phyloP scores from a whole-genome alignment of 225 moss, liverwort and hornwort species.

The Physcomitrellopsis africana region DNA sequence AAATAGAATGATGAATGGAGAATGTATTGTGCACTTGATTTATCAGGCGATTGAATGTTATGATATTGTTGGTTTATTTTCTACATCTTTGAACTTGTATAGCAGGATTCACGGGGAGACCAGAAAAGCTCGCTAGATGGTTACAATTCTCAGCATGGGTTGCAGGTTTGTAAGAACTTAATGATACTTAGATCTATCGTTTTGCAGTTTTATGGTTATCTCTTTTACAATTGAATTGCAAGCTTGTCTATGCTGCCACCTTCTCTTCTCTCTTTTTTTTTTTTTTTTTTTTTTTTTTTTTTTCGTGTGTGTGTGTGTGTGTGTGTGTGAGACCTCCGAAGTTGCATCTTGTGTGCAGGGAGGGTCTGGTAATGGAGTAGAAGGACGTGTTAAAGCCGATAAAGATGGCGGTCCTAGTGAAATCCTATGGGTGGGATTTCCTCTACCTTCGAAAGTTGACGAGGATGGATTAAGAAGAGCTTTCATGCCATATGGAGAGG shows the following conservation, averaged over 20 bases:
- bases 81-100: conserved; percentile 12
- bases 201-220: conserved; percentile 9
- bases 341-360: conserved; percentile 38
- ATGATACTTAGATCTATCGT: background rate
- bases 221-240: background rate
- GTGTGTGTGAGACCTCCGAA: conserved; percentile 15
- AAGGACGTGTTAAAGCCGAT: conserved; percentile 66
- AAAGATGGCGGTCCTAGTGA: conserved; percentile 97
- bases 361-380: conserved; percentile 40
- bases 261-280: background rate
- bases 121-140: conserved; percentile 50
- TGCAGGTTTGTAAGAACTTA: conserved; percentile 42
- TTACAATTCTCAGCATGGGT: conserved; percentile 51
- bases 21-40: background rate
- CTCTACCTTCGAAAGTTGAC: conserved; percentile 91
- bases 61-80: conserved; percentile 24
- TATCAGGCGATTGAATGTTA: background rate
- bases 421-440: conserved; percentile 97
- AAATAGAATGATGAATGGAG: background rate
- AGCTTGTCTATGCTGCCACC: background rate
- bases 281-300: conserved; percentile 7
- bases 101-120: conserved; percentile 62
- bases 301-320: too few species aligned
- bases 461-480: conserved; percentile 94
- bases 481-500: conserved; percentile 87